Evolutionary conservation across 164 flowering plant genomes (phyloP).

Genomic region (Saururus chinensis): DNA sequence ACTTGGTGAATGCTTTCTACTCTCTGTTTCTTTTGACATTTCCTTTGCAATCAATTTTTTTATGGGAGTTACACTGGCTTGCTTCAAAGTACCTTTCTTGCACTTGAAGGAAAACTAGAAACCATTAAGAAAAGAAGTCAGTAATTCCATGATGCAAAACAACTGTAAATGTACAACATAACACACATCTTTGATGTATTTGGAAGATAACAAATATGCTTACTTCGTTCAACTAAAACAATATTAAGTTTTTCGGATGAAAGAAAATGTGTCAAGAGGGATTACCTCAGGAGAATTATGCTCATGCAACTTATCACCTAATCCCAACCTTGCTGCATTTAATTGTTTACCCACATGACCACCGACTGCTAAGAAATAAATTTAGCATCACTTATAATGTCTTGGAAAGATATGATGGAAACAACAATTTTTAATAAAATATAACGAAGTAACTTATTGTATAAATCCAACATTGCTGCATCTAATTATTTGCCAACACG

Average conservation of each 20-base stretch:
- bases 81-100: conserved; percentile 18
- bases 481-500: no score
- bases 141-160: background rate
- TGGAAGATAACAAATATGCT: no score
- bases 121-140: background rate
- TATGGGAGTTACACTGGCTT: conserved; percentile 31
- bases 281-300: background rate
- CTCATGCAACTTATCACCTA: background rate
- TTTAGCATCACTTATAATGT: no score
- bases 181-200: background rate
- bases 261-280: background rate
- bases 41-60: conserved; percentile 64
- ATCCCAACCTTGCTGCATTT: background rate
- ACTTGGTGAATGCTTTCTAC: conserved; percentile 51
- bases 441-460: no score
- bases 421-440: no score
- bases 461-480: no score
- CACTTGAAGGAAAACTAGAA: conserved; percentile 25
- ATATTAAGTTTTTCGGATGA: no score
- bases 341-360: background rate
- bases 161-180: background rate
- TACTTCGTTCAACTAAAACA: background rate
- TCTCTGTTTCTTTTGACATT: conserved; percentile 50
- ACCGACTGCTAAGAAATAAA: background rate
- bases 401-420: no score